Evolutionary conservation across 1,284 basidiomycete species (phyloP).

Genomic region (Grifola frondosa): DNA sequence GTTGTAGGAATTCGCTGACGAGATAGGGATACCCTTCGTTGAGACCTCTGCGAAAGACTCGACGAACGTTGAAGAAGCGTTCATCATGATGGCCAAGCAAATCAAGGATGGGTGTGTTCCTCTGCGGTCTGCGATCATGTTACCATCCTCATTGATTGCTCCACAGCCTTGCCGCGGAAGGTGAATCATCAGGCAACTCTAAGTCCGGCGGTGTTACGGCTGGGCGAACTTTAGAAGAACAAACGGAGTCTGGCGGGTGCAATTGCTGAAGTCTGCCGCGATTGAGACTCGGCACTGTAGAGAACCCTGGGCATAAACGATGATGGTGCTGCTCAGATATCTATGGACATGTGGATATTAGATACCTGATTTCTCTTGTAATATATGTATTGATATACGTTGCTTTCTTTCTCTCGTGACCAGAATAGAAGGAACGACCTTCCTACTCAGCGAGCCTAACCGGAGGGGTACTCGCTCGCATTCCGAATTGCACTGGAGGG

Average conservation of each 20-base stretch:
- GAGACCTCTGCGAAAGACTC: slow-evolving; percentile 99
- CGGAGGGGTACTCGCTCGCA: no score
- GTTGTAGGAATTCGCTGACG: slow-evolving; percentile 89
- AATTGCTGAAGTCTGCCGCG: slow-evolving; percentile 20
- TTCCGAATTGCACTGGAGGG: no score
- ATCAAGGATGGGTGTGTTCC: slow-evolving; percentile 92
- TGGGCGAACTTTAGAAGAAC: slow-evolving; percentile 25
- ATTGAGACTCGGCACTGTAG: no score
- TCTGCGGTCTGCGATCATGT: no score
- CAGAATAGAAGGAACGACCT: no score
- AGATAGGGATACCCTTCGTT: slow-evolving; percentile 93
- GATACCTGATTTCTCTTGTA: no score
- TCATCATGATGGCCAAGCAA: slow-evolving; percentile 99
- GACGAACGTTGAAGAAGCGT: slow-evolving; percentile 98
- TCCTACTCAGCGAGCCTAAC: no score
- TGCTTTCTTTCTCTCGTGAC: no score
- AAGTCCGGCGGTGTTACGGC: slow-evolving; percentile 28
- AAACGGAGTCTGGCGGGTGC: slow-evolving; percentile 27
- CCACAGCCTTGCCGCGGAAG: not conserved
- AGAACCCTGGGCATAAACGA: no score
- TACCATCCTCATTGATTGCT: not conserved
- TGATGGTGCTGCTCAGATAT: no score
- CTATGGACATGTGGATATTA: no score
- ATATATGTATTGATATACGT: no score
- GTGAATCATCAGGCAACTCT: slow-evolving; percentile 19